Base-by-base conservation (phyloP, 352 stramenopile species). In the Phytophthora fragariaefolia region DNA sequence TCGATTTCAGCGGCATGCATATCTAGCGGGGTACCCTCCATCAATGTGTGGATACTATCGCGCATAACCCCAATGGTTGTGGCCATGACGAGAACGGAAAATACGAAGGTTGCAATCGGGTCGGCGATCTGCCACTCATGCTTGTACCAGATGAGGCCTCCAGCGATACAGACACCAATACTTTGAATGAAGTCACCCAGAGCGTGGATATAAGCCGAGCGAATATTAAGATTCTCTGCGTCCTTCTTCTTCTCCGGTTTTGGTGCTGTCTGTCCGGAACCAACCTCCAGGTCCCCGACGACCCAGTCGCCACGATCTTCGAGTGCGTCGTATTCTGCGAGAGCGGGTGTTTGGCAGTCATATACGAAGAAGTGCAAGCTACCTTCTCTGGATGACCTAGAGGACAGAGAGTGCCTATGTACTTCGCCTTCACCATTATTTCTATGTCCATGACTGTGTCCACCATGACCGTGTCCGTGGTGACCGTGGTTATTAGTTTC, bases 101-200 rank as follows among this genome's bases (percentile, higher is more conserved):
- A 99, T 18, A 99, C 52, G 27, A 99, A 93, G 20, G 97, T 99
- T 38, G 87, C 92, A 63, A 99, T 97, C 24, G 96, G 97, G 73
- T 99, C 97, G 0, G 95, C 83, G 27, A 98, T 87, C 63, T 98
- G 85, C 95, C 96, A 99, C 26, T 80, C 65, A 3, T 95, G 96
- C 43, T 98, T 97, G 59, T 82, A 96, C 96, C 95, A 99, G 71
- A 99, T 99, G 28, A 99, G 73, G 2, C 86, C 73, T 18, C 95
- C 97, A 15, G 97, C 97, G 55, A 98, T 80, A 58, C 98, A 91
- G 18, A 99, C 97, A 28, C 95, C 95, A 1, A 98, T 69, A 54
- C 84, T 98, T 83, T 99, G 97, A 40, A 98, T 85, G 59, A 99
- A 90, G 76, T 99, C 97, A 13, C 91, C 96, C 10, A 99, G 62